phyloP scores from a whole-genome alignment of 2,329 filamentous ascomycete genomes.

The Beauveria pseudobassiana region DNA sequence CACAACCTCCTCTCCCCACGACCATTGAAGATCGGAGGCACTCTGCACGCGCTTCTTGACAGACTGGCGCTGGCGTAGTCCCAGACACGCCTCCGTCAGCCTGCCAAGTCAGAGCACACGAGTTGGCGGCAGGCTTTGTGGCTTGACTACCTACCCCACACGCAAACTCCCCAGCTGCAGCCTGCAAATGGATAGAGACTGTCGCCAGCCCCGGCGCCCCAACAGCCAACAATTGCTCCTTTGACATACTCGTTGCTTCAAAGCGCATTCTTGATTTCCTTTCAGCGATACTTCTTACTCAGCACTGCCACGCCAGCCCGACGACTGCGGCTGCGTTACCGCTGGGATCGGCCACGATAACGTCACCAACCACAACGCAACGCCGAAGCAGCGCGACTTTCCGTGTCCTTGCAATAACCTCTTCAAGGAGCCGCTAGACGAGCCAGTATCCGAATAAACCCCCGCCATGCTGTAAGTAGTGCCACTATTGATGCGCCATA shows the following conservation, averaged over 20 bases:
- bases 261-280: not conserved
- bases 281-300: not conserved
- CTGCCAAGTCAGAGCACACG: not conserved
- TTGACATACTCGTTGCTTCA: not conserved
- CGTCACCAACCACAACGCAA: not conserved
- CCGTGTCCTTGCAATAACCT: not conserved
- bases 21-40: not conserved
- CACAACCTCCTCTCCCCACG: not conserved
- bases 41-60: not conserved
- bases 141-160: constrained; percentile 10
- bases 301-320: not conserved
- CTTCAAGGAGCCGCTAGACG: not conserved
- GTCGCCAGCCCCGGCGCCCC: constrained; percentile 7
- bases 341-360: not conserved
- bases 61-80: not conserved
- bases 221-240: not conserved
- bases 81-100: constrained; percentile 3
- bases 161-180: constrained; percentile 4
- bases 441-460: not conserved
- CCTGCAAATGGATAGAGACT: not conserved
- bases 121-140: constrained; percentile 1
- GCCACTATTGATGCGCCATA: not conserved
- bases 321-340: not conserved
- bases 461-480: constrained; percentile 4
- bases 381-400: constrained; percentile 3